Evolutionary conservation across 2,329 filamentous ascomycete genomes (phyloP), one percentile per base, ranked within the genome.

Genomic region (Leptodontidium sp.): DNA sequence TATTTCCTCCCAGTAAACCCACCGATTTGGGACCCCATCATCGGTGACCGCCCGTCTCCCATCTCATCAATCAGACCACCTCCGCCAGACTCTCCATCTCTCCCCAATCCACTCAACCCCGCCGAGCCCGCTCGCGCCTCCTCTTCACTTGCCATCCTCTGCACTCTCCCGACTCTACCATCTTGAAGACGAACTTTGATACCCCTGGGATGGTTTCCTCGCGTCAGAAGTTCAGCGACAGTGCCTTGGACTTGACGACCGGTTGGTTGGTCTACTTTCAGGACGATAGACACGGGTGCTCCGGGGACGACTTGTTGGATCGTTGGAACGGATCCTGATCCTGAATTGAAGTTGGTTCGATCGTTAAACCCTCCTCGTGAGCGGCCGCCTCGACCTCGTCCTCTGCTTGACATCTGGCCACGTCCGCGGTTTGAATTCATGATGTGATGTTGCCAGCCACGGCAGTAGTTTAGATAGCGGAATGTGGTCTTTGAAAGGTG

Each of bases 121-220:
- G 40, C 70, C 4, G 67, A 65, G 6, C 47, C 71, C 2, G 57
- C 62, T 57, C 57, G 70, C 1, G 67, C 71, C 14, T 68, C 65
- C 32, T 72, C 70, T 24, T 73, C 70, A 61, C 68, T 75, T 4
- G 70, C 72, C 69, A 78, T 71, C 45, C 71, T 72, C 64, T 77
- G 76, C 6, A 78, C 77, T 35, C 77, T 65, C 4, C 77, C 77
- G 1, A 78, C 75, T 52, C 74, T 58, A 1, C 77, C 77, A 70
- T 77, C 75, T 61, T 68, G 65, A 35, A 78, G 64, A 4, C 77
- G 72, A 15, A 78, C 77, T 65, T 78, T 78, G 58, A 78, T 77
- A 8, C 77, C 77, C 21, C 76, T 68, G 1, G 76, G 76, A 69
- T 78, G 77, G 45, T 78, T 71, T 2, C 77, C 75, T 52, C 70